Conservation (phyloP, 1,284 basidiomycete species). For the Fistulinella cinereoalba region DNA sequence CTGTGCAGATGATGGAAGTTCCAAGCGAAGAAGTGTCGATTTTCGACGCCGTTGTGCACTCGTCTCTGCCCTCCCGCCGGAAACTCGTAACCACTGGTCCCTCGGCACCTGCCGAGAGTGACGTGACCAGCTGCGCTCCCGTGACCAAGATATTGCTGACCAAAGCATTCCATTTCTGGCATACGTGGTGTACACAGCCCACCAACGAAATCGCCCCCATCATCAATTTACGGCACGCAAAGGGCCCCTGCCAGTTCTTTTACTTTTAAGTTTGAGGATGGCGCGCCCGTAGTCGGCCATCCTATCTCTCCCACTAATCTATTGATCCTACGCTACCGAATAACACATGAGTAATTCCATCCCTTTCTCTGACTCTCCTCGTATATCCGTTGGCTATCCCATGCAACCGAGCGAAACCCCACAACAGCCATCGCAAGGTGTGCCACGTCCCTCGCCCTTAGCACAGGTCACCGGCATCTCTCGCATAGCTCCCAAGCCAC, state of each 20-base stretch:
- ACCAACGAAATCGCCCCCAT: not conserved
- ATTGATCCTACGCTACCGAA: constrained; percentile 3
- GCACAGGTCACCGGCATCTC: not conserved
- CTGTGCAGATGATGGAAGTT: constrained; percentile 31
- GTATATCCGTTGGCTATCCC: too few species aligned
- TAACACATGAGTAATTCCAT: too few species aligned
- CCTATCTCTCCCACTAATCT: constrained; percentile 1
- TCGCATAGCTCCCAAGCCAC: constrained; percentile 7
- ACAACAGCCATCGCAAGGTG: constrained; percentile 8
- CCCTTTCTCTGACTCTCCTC: constrained; percentile 28
- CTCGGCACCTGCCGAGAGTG: constrained; percentile 29
- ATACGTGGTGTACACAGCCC: constrained; percentile 1
- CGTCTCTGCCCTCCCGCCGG: constrained; percentile 17
- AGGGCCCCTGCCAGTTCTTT: not conserved
- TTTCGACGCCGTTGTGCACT: constrained; percentile 24
- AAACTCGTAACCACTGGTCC: constrained; percentile 17
- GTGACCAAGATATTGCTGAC: constrained; percentile 23
- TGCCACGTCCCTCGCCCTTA: not conserved
- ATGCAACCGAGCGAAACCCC: constrained; percentile 4
- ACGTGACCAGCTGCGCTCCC: constrained; percentile 12
- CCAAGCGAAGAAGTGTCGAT: constrained; percentile 30
- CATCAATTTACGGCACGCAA: constrained; percentile 20
- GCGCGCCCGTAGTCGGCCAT: not conserved
- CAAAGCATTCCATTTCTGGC: constrained; percentile 23
- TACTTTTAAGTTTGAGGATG: constrained; percentile 22